Evolutionary conservation across 2,329 filamentous ascomycete species (phyloP).

Genomic region (Colletotrichum tropicale): DNA sequence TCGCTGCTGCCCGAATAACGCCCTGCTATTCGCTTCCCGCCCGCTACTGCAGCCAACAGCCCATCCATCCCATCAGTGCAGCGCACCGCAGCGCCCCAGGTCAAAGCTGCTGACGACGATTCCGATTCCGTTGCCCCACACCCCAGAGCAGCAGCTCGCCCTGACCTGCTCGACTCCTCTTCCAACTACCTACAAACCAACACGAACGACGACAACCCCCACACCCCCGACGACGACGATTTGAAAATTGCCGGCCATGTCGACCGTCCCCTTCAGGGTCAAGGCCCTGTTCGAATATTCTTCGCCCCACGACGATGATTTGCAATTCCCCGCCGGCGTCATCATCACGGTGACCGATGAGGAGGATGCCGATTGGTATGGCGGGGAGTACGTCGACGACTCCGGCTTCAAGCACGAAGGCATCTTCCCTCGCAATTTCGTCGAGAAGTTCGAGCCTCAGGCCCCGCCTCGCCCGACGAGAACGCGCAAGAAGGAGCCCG

Average conservation of each 20-base stretch:
- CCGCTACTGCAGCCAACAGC: conserved; percentile 9
- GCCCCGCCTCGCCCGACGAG: conserved; percentile 86
- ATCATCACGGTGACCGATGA: conserved; percentile 92
- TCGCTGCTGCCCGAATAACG: background rate
- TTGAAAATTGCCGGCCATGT: conserved; percentile 18
- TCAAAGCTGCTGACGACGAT: conserved; percentile 22
- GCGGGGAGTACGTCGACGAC: conserved; percentile 83
- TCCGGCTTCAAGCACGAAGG: conserved; percentile 78
- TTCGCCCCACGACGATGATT: conserved; percentile 93
- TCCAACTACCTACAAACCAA: conserved; percentile 8
- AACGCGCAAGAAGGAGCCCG: conserved; percentile 70
- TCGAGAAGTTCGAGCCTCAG: conserved; percentile 92
- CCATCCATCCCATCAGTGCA: background rate
- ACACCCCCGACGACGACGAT: background rate
- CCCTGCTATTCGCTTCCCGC: background rate
- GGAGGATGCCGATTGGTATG: conserved; percentile 94
- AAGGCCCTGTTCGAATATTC: conserved; percentile 95
- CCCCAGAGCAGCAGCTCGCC: conserved; percentile 8
- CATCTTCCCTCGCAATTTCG: conserved; percentile 95
- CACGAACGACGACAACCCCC: background rate
- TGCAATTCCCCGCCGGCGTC: conserved; percentile 84
- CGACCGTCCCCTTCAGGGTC: conserved; percentile 81
- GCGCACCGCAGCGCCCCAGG: background rate
- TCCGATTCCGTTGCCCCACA: conserved; percentile 20
- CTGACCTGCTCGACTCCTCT: conserved; percentile 17